phyloP scores from a whole-genome alignment of 192 early-diverging fungal species.

The Thamnidium elegans region DNA sequence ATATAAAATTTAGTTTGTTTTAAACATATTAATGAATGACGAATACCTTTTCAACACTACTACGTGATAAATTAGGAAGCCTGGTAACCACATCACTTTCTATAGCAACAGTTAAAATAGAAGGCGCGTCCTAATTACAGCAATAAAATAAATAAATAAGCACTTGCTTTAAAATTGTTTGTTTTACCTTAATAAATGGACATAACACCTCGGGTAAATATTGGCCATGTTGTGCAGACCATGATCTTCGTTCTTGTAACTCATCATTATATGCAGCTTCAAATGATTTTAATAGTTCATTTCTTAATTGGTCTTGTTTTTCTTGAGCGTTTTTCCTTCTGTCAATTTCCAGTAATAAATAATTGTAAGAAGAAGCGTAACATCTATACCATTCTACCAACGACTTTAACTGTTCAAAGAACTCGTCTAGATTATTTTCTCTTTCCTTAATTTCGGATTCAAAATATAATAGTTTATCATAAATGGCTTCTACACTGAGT shows the following conservation, averaged over 20 bases:
- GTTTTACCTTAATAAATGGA: conserved; percentile 32
- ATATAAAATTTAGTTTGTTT: not conserved
- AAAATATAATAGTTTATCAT: conserved; percentile 14
- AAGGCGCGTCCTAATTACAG: conserved; percentile 16
- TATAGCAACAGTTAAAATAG: not conserved
- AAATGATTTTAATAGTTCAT: conserved; percentile 15
- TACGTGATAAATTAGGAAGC: conserved; percentile 11
- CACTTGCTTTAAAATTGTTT: no score
- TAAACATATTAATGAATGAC: no score
- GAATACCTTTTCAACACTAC: conserved; percentile 15
- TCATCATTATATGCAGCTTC: conserved; percentile 29
- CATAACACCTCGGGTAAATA: conserved; percentile 34
- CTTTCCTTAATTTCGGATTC: conserved; percentile 25
- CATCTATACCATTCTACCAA: conserved; percentile 29
- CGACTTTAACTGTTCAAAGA: conserved; percentile 24
- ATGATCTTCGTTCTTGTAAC: conserved; percentile 22
- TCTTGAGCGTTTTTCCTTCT: conserved; percentile 21
- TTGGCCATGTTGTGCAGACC: conserved; percentile 27
- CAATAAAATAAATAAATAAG: not conserved
- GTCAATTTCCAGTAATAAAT: conserved; percentile 28
- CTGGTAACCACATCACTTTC: not conserved
- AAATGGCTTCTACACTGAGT: conserved; percentile 17
- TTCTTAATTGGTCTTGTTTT: conserved; percentile 14
- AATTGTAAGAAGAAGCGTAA: conserved; percentile 25
- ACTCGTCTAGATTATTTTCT: conserved; percentile 18